Conservation (phyloP, 352 stramenopile species). For the Halophytophthora polymorphica region DNA sequence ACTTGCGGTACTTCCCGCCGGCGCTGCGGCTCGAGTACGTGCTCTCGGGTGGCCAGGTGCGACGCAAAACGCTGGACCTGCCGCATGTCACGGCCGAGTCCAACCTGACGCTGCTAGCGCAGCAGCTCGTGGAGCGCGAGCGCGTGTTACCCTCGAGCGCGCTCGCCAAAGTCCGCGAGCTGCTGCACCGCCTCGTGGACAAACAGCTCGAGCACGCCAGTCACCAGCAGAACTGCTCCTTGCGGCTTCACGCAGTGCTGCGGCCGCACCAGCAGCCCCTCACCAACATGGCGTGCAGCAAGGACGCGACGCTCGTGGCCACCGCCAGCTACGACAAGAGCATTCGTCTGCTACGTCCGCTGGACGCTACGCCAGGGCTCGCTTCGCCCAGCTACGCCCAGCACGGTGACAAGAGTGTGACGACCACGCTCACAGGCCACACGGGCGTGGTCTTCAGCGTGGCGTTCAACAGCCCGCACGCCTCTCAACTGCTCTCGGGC, state of each 20-base stretch:
- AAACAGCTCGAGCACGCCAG: constrained; percentile 50
- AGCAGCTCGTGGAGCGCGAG: constrained; percentile 56
- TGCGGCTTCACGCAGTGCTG: constrained; percentile 37
- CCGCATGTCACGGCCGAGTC: constrained; percentile 64
- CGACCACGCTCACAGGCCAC: constrained; percentile 45
- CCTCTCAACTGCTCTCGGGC: constrained; percentile 51
- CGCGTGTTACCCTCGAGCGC: constrained; percentile 47
- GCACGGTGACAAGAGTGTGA: constrained; percentile 23
- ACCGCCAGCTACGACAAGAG: constrained; percentile 80
- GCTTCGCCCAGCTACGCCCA: constrained; percentile 1
- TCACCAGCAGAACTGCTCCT: constrained; percentile 20
- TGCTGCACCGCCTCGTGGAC: constrained; percentile 70
- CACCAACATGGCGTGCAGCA: constrained; percentile 72
- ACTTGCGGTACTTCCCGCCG: constrained; percentile 71
- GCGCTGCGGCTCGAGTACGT: constrained; percentile 61
- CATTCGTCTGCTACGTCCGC: constrained; percentile 45
- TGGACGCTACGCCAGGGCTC: constrained; percentile 5
- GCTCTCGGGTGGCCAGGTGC: constrained; percentile 39
- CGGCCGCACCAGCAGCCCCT: constrained; percentile 59
- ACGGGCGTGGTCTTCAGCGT: constrained; percentile 67
- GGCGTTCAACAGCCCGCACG: constrained; percentile 54
- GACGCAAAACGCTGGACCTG: constrained; percentile 63
- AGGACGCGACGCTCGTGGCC: constrained; percentile 54
- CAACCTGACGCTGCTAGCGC: constrained; percentile 51
- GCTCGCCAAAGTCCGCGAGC: constrained; percentile 43